A percentile compares a stretch with the other conserved stretches of the same genome.
These are phyloP conservation scores for Brassica napus DNA, from an alignment of 345 rosid genomes.

Conservation along the genomic window DNA sequence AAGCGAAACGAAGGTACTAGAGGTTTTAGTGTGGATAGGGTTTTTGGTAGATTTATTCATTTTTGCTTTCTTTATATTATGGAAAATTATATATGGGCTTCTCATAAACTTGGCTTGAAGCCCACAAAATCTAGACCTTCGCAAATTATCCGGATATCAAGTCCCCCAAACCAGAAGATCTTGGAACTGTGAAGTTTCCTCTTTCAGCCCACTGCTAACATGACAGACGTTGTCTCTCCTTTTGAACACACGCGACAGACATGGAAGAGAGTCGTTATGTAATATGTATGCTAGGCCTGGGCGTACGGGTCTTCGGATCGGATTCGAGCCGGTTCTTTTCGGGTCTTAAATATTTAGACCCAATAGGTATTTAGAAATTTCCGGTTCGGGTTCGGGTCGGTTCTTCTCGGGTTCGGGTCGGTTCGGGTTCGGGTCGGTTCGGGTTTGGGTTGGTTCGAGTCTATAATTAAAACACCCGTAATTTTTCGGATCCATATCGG, in stretches of 20 bases:
- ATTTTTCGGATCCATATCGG: no score
- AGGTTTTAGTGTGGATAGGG: constrained; percentile 38
- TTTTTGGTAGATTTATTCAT: constrained; percentile 13
- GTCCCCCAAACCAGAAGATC: background rate
- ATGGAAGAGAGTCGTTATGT: constrained; percentile 11
- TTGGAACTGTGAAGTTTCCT: background rate
- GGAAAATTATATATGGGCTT: background rate
- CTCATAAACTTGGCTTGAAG: background rate
- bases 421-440: no score
- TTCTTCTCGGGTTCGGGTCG: no score
- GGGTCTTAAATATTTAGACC: no score
- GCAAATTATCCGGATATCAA: no score
- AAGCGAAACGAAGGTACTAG: background rate
- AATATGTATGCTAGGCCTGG: background rate
- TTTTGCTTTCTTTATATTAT: background rate
- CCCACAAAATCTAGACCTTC: background rate
- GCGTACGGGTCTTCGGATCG: no score
- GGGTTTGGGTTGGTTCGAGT: no score
- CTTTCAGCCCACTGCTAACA: background rate
- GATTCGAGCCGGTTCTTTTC: no score
- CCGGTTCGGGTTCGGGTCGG: no score
- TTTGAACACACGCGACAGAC: background rate
- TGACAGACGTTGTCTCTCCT: background rate
- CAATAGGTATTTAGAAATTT: no score
- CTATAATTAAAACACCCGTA: no score